These are phyloP conservation scores for Kuraishia cidri DNA, from an alignment of 805 yeast species.

Conservation along the genomic window DNA sequence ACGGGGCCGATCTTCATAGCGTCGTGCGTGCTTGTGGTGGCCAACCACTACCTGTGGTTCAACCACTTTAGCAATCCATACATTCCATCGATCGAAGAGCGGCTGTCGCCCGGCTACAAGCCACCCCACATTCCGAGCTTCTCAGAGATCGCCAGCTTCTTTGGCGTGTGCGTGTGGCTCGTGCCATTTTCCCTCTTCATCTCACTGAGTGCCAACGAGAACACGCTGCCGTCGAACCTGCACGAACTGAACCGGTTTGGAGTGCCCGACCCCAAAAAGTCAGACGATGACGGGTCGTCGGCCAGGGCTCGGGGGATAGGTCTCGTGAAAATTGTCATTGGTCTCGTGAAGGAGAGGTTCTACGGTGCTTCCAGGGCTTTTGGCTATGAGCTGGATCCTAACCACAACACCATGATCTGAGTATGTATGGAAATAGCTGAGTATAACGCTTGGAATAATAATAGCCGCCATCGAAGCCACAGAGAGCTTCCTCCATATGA, in stretches of 20 bases:
- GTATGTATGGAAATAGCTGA: constrained; percentile 9
- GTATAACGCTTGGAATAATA: constrained; percentile 5
- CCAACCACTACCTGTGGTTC: constrained; percentile 89
- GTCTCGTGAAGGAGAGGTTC: constrained; percentile 35
- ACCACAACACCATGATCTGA: constrained; percentile 41
- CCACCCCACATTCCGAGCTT: constrained; percentile 73
- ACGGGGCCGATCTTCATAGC: constrained; percentile 61
- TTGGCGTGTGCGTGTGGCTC: constrained; percentile 90
- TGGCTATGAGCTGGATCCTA: constrained; percentile 57
- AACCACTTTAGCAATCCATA: constrained; percentile 66
- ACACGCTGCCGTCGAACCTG: constrained; percentile 55
- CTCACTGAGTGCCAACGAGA: constrained; percentile 86
- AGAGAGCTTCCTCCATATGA: too few relatives aligned
- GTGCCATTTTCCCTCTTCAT: constrained; percentile 90
- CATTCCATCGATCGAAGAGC: constrained; percentile 58
- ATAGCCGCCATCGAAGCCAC: too few relatives aligned
- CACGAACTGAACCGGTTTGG: constrained; percentile 11
- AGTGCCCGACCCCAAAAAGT: constrained; percentile 13
- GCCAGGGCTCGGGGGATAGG: constrained; percentile 42
- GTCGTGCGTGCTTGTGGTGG: constrained; percentile 63
- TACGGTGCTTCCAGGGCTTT: constrained; percentile 40
- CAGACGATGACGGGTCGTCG: constrained; percentile 21
- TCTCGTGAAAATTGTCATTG: constrained; percentile 59
- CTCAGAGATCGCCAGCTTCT: constrained; percentile 89
- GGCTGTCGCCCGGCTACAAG: constrained; percentile 47